phyloP scores from a whole-genome alignment of 495 filamentous ascomycete species.

The Tuber calosporum region DNA sequence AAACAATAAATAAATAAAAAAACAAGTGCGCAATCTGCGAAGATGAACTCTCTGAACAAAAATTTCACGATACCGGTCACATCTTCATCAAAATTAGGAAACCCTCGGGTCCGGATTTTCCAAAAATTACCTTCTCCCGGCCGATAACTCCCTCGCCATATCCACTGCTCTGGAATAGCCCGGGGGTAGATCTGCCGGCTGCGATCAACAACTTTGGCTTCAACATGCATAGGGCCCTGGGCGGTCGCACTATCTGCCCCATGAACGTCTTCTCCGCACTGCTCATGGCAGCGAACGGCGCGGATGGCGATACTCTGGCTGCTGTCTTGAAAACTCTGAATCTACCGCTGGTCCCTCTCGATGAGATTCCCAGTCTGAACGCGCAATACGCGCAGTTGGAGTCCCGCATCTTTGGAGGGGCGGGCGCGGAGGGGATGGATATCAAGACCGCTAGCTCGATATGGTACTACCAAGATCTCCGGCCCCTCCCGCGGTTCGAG shows the following conservation, averaged over 20 bases:
- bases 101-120: not conserved
- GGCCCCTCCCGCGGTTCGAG: not conserved
- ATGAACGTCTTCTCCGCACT: conserved; percentile 1
- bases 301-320: not conserved
- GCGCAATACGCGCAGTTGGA: not conserved
- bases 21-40: not conserved
- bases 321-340: not conserved
- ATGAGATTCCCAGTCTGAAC: not conserved
- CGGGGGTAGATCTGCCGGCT: not conserved
- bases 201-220: conserved; percentile 7
- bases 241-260: not conserved
- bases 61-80: conserved; percentile 3
- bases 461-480: not conserved
- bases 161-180: not conserved
- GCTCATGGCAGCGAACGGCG: not conserved
- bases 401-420: not conserved
- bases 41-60: not conserved
- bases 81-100: conserved; percentile 3
- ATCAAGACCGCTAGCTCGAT: conserved; percentile 1
- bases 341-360: not conserved
- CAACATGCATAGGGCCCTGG: not conserved
- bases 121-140: not conserved
- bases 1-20: not conserved
- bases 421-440: not conserved
- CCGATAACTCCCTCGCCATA: not conserved